Evolutionary conservation across 2,329 filamentous ascomycete species (phyloP).

Genomic region (Scortechinia acanthostroma): DNA sequence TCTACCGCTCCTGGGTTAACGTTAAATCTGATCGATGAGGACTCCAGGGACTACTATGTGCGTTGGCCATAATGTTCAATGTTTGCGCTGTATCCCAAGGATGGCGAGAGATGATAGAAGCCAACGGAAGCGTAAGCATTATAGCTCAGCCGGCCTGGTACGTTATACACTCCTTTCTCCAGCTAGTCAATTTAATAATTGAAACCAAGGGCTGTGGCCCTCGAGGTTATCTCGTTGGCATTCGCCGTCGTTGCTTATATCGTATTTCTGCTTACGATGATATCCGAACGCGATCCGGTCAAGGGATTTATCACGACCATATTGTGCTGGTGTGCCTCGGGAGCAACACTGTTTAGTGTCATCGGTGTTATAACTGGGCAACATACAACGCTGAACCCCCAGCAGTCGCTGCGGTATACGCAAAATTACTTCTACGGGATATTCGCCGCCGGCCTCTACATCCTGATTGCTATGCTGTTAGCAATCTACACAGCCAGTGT

Average conservation of each 20-base stretch:
- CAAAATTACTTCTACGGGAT: conserved; percentile 59
- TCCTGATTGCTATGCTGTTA: conserved; percentile 46
- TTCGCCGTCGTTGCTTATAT: conserved; percentile 52
- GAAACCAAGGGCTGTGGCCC: conserved; percentile 41
- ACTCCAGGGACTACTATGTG: no score
- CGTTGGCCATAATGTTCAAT: no score
- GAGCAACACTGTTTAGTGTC: conserved; percentile 39
- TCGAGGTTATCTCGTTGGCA: conserved; percentile 50
- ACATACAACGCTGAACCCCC: no score
- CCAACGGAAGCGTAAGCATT: no score
- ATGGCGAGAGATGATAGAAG: no score
- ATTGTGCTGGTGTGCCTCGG: conserved; percentile 37
- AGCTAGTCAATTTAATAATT: no score
- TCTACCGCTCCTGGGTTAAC: no score
- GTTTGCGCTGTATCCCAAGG: no score
- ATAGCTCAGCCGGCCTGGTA: no score
- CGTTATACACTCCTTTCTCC: no score
- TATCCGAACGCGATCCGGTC: conserved; percentile 47
- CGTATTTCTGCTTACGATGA: conserved; percentile 57
- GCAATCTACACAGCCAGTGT: conserved; percentile 59
- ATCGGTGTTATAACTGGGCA: conserved; percentile 31
- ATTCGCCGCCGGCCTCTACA: conserved; percentile 47
- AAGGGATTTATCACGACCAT: conserved; percentile 53
- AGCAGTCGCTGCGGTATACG: no score
- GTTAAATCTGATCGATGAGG: no score